phyloP scores from a whole-genome alignment of 1,284 basidiomycete genomes.

The Tremellales sp. region DNA sequence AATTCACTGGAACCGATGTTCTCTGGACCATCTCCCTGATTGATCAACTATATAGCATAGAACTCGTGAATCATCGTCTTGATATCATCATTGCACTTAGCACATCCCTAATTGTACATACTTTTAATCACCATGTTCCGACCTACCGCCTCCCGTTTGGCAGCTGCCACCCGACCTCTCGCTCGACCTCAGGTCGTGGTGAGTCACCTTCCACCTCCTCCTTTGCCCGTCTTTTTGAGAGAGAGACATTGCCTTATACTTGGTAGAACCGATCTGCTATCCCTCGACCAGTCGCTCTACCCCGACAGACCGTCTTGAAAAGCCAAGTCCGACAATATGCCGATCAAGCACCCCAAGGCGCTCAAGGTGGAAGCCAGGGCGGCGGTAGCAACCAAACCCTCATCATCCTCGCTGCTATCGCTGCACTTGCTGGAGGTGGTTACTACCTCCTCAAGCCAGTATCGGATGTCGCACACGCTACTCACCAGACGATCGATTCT shows the following conservation, averaged over 20 bases:
- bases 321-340: constrained; percentile 7
- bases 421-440: constrained; percentile 33
- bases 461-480: constrained; percentile 34
- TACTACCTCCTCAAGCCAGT: constrained; percentile 45
- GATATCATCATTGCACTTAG: no score
- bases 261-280: neutral
- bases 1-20: no score
- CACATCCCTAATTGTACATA: no score
- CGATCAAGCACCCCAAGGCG: constrained; percentile 1
- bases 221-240: neutral
- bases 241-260: no score
- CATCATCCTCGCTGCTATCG: constrained; percentile 37
- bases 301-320: constrained; percentile 5
- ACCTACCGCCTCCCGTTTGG: constrained; percentile 13
- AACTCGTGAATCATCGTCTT: no score
- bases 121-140: constrained; percentile 12
- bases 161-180: neutral
- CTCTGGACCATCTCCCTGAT: no score
- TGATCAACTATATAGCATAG: no score
- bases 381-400: constrained; percentile 21
- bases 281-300: neutral
- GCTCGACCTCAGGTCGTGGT: neutral
- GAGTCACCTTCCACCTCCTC: neutral
- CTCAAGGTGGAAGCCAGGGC: constrained; percentile 5
- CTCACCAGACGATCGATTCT: constrained; percentile 22